A percentile compares a stretch with the other conserved stretches of the same genome.
phyloP scores from a whole-genome alignment of 192 early-diverging fungal genomes.

The Oehlia diaphana region DNA sequence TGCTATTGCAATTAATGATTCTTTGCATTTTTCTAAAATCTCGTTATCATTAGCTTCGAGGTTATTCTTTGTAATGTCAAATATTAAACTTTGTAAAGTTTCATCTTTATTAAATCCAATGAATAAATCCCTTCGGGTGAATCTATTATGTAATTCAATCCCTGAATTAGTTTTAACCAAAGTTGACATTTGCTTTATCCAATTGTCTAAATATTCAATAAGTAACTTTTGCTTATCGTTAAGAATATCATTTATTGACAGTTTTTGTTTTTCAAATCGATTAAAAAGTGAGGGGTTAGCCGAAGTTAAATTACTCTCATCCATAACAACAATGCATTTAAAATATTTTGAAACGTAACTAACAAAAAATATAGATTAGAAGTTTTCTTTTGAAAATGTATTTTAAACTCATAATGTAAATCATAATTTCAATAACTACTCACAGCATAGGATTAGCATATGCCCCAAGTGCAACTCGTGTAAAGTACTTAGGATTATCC shows the following conservation, averaged over 20 bases:
- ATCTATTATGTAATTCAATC: neutral
- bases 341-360: neutral
- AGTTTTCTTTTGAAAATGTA: neutral
- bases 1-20: slow-evolving; percentile 18
- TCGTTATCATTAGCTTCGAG: neutral
- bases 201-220: neutral
- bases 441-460: slow-evolving; percentile 29
- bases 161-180: neutral
- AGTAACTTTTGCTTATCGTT: neutral
- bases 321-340: slow-evolving; percentile 23
- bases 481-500: slow-evolving; percentile 19
- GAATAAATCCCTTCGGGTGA: slow-evolving; percentile 20
- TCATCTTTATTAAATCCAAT: slow-evolving; percentile 26
- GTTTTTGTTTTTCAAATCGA: slow-evolving; percentile 24
- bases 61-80: slow-evolving; percentile 7
- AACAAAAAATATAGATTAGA: neutral
- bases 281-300: slow-evolving; percentile 14
- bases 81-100: slow-evolving; percentile 26
- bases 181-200: slow-evolving; percentile 23
- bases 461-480: slow-evolving; percentile 5
- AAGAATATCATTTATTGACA: slow-evolving; percentile 1
- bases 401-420: too few species aligned
- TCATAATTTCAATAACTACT: neutral
- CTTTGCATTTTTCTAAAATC: slow-evolving; percentile 28
- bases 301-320: neutral